Evolutionary conservation across 768 basidiomycete genomes (phyloP).

Genomic region (Mycena amicta): DNA sequence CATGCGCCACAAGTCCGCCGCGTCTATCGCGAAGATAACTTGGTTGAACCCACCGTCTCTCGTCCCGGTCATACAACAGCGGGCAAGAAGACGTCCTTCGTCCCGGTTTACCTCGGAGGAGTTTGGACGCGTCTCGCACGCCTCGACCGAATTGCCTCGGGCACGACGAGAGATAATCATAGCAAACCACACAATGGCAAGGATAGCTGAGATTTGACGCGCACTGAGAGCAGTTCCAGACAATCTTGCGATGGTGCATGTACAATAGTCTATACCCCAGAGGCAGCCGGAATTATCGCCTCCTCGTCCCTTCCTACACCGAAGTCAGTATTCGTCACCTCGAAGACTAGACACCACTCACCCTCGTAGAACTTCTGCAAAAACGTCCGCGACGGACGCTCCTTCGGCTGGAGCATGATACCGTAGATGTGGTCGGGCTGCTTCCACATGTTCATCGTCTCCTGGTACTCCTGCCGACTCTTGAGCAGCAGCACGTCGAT

Average conservation of each 20-base stretch:
- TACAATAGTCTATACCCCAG: constrained; percentile 41
- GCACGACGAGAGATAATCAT: too few relatives aligned
- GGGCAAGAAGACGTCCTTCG: too few relatives aligned
- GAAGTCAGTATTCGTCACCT: not conserved
- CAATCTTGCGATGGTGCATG: not conserved
- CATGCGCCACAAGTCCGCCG: too few relatives aligned
- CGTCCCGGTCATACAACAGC: too few relatives aligned
- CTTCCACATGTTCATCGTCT: constrained; percentile 94
- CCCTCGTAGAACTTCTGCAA: constrained; percentile 86
- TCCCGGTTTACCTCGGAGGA: too few relatives aligned
- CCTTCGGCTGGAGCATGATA: constrained; percentile 56
- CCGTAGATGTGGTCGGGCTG: constrained; percentile 81
- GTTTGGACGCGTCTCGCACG: too few relatives aligned
- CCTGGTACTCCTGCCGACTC: constrained; percentile 86
- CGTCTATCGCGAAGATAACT: too few relatives aligned
- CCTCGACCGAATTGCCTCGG: too few relatives aligned
- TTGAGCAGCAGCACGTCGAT: constrained; percentile 89
- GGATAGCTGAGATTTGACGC: too few relatives aligned
- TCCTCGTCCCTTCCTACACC: constrained; percentile 73
- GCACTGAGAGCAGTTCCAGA: too few relatives aligned
- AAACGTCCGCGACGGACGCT: constrained; percentile 58
- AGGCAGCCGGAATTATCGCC: constrained; percentile 68
- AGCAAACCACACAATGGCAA: too few relatives aligned
- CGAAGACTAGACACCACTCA: constrained; percentile 34
- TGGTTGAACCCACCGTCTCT: too few relatives aligned